A percentile compares a stretch with the other conserved stretches of the same genome.
Conservation (phyloP, 805 yeast species). For the Ogataea trehalophila region DNA sequence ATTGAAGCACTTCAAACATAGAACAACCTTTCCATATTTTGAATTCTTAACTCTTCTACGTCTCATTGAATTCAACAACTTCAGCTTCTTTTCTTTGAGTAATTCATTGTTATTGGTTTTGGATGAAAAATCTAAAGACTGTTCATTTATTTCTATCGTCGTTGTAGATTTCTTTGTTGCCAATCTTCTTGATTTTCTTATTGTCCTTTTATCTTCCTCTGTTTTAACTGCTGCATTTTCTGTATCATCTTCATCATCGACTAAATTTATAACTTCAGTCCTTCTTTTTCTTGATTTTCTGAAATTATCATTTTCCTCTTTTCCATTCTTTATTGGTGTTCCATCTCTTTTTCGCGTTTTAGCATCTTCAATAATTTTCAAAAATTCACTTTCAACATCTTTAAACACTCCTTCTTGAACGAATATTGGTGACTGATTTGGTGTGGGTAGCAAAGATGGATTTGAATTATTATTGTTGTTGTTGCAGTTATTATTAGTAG, state of each 20-base stretch:
- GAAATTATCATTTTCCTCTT: not conserved
- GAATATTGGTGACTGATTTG: slow-evolving; percentile 25
- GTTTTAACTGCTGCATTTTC: slow-evolving; percentile 18
- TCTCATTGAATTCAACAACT: slow-evolving; percentile 16
- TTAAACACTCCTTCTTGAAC: slow-evolving; percentile 7
- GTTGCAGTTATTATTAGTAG: not conserved
- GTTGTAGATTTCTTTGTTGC: slow-evolving; percentile 14
- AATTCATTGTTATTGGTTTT: no score
- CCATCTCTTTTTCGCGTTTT: not conserved
- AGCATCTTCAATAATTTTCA: slow-evolving; percentile 21
- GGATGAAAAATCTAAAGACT: not conserved
- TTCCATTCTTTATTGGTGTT: not conserved
- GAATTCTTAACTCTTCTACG: slow-evolving; percentile 18
- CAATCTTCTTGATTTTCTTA: slow-evolving; percentile 31
- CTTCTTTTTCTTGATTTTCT: slow-evolving; percentile 23
- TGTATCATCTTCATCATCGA: slow-evolving; percentile 26
- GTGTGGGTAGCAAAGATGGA: slow-evolving; percentile 24
- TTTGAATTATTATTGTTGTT: not conserved
- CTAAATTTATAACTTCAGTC: slow-evolving; percentile 26
- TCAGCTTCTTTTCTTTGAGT: slow-evolving; percentile 3
- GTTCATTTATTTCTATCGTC: not conserved
- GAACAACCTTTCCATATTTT: slow-evolving; percentile 22
- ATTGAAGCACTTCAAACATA: slow-evolving; percentile 24
- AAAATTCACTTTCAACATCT: slow-evolving; percentile 25
- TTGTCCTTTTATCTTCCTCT: no score